Conservation (phyloP, 164 flowering plant species). For the Magnolia sinica region DNA sequence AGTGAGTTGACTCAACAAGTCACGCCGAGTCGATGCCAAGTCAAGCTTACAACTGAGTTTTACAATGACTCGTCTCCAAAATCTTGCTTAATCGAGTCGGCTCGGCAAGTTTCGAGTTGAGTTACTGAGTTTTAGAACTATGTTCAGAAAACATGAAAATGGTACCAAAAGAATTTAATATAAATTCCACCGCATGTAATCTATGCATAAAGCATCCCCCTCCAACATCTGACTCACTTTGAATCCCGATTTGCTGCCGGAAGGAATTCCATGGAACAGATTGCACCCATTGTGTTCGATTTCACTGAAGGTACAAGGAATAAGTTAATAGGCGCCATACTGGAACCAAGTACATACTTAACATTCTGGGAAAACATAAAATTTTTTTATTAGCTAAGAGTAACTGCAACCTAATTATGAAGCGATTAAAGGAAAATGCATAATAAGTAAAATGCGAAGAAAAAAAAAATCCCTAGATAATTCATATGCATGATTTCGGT, state of each 20-base stretch:
- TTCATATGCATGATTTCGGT: too few species aligned
- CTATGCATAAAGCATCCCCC: not conserved
- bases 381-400: conserved; percentile 1
- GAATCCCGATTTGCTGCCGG: conserved; percentile 86
- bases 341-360: not conserved
- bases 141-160: not conserved
- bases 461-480: too few species aligned
- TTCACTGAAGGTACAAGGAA: conserved; percentile 55
- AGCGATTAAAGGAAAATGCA: too few species aligned
- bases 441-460: too few species aligned
- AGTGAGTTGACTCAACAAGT: too few species aligned
- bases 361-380: conserved; percentile 8
- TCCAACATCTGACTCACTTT: conserved; percentile 49
- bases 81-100: too few species aligned
- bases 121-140: too few species aligned
- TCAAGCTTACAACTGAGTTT: too few species aligned
- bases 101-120: too few species aligned
- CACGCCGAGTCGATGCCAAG: too few species aligned
- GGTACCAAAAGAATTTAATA: not conserved
- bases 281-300: conserved; percentile 69
- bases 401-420: not conserved
- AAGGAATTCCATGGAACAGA: conserved; percentile 75
- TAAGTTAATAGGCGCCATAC: conserved; percentile 6
- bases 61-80: too few species aligned
- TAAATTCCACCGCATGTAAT: not conserved